phyloP scores from a whole-genome alignment of 768 basidiomycete genomes.

The Suillus americanus region DNA sequence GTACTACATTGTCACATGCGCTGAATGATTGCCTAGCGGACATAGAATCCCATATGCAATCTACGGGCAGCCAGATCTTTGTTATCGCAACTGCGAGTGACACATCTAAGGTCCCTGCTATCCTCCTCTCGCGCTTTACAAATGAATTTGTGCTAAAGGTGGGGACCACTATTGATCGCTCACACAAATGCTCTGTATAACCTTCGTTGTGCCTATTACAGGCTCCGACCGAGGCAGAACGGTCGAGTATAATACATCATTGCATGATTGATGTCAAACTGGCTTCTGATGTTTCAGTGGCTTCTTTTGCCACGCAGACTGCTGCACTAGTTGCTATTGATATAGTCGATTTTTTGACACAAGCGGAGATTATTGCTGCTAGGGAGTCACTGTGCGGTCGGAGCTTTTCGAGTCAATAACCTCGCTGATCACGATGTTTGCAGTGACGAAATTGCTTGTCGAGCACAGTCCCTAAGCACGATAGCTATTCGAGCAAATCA shows the following conservation, averaged over 20 bases:
- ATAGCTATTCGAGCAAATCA: slow-evolving; percentile 44
- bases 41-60: slow-evolving; percentile 48
- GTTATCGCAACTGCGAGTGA: slow-evolving; percentile 75
- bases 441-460: not conserved
- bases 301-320: slow-evolving; percentile 75
- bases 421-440: not conserved
- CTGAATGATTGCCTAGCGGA: slow-evolving; percentile 64
- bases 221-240: slow-evolving; percentile 80
- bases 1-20: slow-evolving; percentile 52
- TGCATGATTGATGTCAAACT: slow-evolving; percentile 39
- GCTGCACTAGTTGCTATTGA: slow-evolving; percentile 89
- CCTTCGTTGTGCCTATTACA: slow-evolving; percentile 28
- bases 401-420: not conserved
- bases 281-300: slow-evolving; percentile 78
- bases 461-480: not conserved
- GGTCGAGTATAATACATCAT: slow-evolving; percentile 54
- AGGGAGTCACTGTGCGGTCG: slow-evolving; percentile 14
- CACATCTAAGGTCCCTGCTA: slow-evolving; percentile 58
- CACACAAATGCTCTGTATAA: not conserved
- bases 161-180: slow-evolving; percentile 5
- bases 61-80: slow-evolving; percentile 70
- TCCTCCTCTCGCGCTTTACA: slow-evolving; percentile 75
- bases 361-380: slow-evolving; percentile 52
- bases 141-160: slow-evolving; percentile 82
- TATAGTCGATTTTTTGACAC: slow-evolving; percentile 64